Evolutionary conservation across 2,329 filamentous ascomycete genomes (phyloP).

Genomic region (Phaeosphaeriaceae sp.): DNA sequence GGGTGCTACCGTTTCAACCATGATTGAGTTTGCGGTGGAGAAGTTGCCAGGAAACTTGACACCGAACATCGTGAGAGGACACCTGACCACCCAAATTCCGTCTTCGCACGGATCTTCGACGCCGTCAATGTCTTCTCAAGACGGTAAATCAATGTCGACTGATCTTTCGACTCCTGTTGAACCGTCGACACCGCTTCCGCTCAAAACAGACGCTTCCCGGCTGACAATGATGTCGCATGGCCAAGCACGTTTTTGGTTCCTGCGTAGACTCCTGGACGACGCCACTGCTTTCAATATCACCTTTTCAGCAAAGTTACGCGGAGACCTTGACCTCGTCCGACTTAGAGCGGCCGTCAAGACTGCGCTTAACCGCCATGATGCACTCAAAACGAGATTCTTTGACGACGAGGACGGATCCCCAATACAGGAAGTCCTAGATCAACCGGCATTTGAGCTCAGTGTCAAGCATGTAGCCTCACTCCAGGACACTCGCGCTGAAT

Average conservation of each 20-base stretch:
- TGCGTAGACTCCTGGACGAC: conserved; percentile 43
- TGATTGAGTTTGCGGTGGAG: conserved; percentile 5
- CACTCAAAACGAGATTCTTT: neutral
- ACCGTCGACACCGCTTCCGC: too few species aligned
- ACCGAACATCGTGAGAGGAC: neutral
- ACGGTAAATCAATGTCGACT: too few species aligned
- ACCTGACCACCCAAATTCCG: conserved; percentile 40
- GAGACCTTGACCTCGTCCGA: neutral
- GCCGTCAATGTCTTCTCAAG: too few species aligned
- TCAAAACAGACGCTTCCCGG: too few species aligned
- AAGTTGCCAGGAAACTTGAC: conserved; percentile 2
- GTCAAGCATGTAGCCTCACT: too few species aligned
- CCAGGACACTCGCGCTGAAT: neutral
- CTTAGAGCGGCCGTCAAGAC: neutral
- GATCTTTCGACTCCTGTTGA: too few species aligned
- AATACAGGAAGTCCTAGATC: neutral
- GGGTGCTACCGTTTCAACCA: conserved; percentile 25
- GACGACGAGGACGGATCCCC: neutral
- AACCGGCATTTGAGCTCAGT: neutral
- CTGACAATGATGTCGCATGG: conserved; percentile 9
- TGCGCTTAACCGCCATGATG: neutral
- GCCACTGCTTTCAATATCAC: conserved; percentile 50
- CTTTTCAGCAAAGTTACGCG: neutral
- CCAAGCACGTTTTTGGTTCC: conserved; percentile 55
- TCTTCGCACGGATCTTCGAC: too few species aligned